Evolutionary conservation across 305 asterid genomes (phyloP), one percentile per base, ranked within the genome.

Genomic region (Coffea humblotiana): DNA sequence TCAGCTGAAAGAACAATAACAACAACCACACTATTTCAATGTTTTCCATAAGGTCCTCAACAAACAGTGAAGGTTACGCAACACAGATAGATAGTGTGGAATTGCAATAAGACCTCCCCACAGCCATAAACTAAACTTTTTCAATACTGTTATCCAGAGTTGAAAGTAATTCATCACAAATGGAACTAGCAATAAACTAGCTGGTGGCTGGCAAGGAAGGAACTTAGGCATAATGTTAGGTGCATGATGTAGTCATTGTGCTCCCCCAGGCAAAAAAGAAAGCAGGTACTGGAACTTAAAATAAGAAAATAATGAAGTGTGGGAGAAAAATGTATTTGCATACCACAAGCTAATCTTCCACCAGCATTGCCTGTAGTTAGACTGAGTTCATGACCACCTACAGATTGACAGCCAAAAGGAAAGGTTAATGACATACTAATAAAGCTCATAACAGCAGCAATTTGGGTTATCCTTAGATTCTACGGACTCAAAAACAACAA

Each of bases 331-430:
- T 6, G 76, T 45, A 71, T 25, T 72, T 67, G 56, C 91, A 77
- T 93, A 95, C 99, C 99, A 76, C 99, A 95, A 29, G 99, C 99
- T 90, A 95, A 86, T 83, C 99, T 88, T 77, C 99, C 99, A 68
- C 99, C 99, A 27, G 99, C 99, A 87, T 95, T 95, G 73, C 99
- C 99, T 54, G 99, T 93, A 71, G 87, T 68, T 70, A 95, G 97
- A 79, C 99, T 95, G 78, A 95, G 99, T 83, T 95, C 99, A 74
- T 95, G 99, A 70, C 99, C 98, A 78, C 98, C 99, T 95, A 85
- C 74, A 85, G 45, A 32, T 15, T 3, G 32, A 76, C 19, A 52
- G 72, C 43, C 72, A 70, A 69, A 79, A 74, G 35, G 40, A 74
- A 58, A 48, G 61, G 49, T 49, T 60, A 70, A 15, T 18, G 75